Conservation (phyloP, 176 grass and related monocot species). For the Oryza coarctata region DNA sequence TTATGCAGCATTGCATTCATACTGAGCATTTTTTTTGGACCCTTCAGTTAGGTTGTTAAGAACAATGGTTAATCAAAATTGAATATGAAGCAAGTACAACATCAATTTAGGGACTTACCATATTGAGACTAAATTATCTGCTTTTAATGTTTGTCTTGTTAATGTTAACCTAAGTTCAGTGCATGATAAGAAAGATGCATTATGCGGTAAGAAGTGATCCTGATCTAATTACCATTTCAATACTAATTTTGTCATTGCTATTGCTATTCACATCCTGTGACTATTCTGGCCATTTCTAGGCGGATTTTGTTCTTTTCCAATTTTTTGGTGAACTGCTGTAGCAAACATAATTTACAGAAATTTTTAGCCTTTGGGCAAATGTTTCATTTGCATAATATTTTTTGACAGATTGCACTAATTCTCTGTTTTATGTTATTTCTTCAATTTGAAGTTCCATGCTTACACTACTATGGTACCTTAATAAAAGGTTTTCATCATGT, state of each 20-base stretch:
- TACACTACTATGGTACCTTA: neutral
- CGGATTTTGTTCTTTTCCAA: slow-evolving; percentile 11
- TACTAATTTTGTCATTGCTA: neutral
- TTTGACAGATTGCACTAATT: neutral
- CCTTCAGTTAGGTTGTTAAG: neutral
- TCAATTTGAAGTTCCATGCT: neutral
- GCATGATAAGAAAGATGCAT: slow-evolving; percentile 6
- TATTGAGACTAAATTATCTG: neutral
- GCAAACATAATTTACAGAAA: neutral
- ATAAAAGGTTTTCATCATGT: neutral
- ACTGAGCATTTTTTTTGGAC: neutral
- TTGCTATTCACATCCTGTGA: neutral
- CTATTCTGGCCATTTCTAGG: slow-evolving; percentile 9
- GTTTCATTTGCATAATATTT: neutral
- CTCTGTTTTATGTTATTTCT: neutral
- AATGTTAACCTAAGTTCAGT: neutral
- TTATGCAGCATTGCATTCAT: neutral
- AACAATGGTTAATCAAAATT: neutral
- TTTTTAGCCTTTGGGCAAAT: neutral
- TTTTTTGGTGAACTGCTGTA: neutral
- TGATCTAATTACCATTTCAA: neutral
- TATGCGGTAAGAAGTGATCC: neutral
- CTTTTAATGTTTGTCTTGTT: neutral
- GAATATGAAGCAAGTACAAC: neutral
- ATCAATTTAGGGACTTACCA: neutral